A percentile compares a stretch with the other conserved stretches of the same genome.
These are phyloP conservation scores for Ceratobasidium sp. DNA, from an alignment of 1,284 basidiomycete species.

Conservation along the genomic window DNA sequence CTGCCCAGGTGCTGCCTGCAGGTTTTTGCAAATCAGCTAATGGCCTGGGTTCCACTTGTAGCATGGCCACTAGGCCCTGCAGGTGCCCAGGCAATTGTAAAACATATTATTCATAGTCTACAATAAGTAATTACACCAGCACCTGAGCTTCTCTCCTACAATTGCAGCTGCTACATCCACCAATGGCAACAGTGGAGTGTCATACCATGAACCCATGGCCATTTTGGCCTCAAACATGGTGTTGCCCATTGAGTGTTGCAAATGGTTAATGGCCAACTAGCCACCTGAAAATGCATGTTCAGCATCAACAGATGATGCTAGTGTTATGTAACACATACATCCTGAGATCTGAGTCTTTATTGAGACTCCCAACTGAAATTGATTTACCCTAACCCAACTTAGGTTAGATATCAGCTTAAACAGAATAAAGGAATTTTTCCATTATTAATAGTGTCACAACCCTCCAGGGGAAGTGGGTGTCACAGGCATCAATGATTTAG, in stretches of 20 bases:
- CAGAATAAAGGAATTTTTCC: too few relatives aligned
- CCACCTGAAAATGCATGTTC: slow-evolving; percentile 27
- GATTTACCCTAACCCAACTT: too few relatives aligned
- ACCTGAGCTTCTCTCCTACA: not conserved
- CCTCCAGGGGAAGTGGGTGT: too few relatives aligned
- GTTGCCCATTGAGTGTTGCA: slow-evolving; percentile 21
- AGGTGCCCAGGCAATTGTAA: not conserved
- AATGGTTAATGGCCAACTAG: slow-evolving; percentile 6
- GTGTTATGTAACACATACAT: not conserved
- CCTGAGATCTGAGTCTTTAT: too few relatives aligned
- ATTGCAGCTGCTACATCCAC: slow-evolving; percentile 14
- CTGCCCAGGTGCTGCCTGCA: not conserved
- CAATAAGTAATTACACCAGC: not conserved
- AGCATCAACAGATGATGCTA: slow-evolving; percentile 21
- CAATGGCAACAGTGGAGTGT: slow-evolving; percentile 10
- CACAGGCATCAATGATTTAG: too few relatives aligned
- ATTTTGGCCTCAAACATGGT: slow-evolving; percentile 30
- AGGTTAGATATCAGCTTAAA: too few relatives aligned
- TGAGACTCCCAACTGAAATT: too few relatives aligned
- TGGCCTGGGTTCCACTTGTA: not conserved
- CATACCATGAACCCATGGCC: slow-evolving; percentile 20
- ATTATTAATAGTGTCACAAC: too few relatives aligned
- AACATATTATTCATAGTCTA: not conserved
- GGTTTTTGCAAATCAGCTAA: not conserved
- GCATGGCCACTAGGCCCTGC: not conserved